Percentiles rank a stretch among this genome's conserved stretches.
Evolutionary conservation across 2,329 filamentous ascomycete species (phyloP).

Genomic region (Chaetomiaceae sp.): DNA sequence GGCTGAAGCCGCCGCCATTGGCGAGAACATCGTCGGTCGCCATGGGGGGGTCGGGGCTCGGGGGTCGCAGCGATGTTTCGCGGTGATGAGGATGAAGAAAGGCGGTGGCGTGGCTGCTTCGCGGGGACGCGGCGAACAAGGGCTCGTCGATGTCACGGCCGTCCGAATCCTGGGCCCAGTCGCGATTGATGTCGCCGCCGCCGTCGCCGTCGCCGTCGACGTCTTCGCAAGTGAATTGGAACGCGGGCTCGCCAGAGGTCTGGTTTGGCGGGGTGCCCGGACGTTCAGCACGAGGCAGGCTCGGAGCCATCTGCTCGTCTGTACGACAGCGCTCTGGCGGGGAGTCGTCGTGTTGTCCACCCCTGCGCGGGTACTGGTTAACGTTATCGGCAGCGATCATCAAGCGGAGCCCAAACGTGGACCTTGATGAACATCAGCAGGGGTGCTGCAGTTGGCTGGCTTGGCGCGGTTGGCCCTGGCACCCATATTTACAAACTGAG

Average conservation of each 20-base stretch:
- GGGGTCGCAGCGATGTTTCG: slow-evolving; percentile 22
- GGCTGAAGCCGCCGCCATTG: slow-evolving; percentile 19
- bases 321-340: background rate
- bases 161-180: background rate
- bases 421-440: background rate
- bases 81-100: slow-evolving; percentile 21
- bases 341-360: slow-evolving; percentile 6
- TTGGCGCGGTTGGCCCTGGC: slow-evolving; percentile 2
- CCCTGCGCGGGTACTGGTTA: slow-evolving; percentile 7
- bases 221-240: slow-evolving; percentile 22
- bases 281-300: slow-evolving; percentile 51
- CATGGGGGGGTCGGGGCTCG: slow-evolving; percentile 30
- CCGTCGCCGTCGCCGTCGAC: slow-evolving; percentile 22
- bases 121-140: slow-evolving; percentile 17
- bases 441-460: slow-evolving; percentile 9
- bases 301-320: slow-evolving; percentile 47
- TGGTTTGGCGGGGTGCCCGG: slow-evolving; percentile 61
- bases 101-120: slow-evolving; percentile 17
- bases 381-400: slow-evolving; percentile 4
- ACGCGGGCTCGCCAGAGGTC: slow-evolving; percentile 30
- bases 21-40: slow-evolving; percentile 29
- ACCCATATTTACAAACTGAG: background rate
- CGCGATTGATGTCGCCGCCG: slow-evolving; percentile 13
- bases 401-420: slow-evolving; percentile 4
- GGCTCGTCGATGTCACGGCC: background rate